phyloP scores from a whole-genome alignment of 2,329 filamentous ascomycete species.

The Paracoccidioides brasiliensis region DNA sequence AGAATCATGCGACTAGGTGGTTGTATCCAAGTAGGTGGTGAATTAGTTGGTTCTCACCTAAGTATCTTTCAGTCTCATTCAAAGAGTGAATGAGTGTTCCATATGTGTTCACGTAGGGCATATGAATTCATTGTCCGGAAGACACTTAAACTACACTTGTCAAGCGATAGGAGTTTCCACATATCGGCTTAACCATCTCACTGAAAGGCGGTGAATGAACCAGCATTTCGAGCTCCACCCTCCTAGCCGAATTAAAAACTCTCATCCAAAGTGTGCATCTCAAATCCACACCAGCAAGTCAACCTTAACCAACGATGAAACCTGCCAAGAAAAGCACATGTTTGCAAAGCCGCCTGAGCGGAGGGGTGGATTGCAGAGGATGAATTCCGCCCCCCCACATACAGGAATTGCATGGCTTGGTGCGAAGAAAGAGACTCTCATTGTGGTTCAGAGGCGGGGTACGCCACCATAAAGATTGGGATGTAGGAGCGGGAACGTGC shows the following conservation, averaged over 20 bases:
- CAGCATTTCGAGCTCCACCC: neutral
- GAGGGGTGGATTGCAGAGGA: neutral
- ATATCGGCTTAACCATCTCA: neutral
- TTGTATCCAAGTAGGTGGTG: too few species aligned
- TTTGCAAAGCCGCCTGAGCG: neutral
- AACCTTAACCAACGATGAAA: neutral
- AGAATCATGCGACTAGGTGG: too few species aligned
- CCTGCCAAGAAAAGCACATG: slow-evolving; percentile 1
- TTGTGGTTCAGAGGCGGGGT: neutral
- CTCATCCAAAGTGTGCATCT: too few species aligned
- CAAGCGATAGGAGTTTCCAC: too few species aligned
- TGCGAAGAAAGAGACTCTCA: neutral
- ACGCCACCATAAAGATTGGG: neutral
- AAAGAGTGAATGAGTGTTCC: too few species aligned
- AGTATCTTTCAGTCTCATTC: too few species aligned
- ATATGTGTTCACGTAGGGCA: too few species aligned
- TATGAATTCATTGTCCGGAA: too few species aligned
- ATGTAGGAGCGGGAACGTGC: too few species aligned
- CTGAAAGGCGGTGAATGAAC: neutral
- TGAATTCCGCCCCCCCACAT: neutral
- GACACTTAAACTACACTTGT: too few species aligned
- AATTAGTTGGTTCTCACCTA: too few species aligned
- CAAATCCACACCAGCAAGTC: neutral
- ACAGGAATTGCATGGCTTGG: neutral
- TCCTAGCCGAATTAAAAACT: too few species aligned